Evolutionary conservation across 306 rosid genomes (phyloP), one percentile per base, ranked within the genome.

Genomic region (Morella rubra): DNA sequence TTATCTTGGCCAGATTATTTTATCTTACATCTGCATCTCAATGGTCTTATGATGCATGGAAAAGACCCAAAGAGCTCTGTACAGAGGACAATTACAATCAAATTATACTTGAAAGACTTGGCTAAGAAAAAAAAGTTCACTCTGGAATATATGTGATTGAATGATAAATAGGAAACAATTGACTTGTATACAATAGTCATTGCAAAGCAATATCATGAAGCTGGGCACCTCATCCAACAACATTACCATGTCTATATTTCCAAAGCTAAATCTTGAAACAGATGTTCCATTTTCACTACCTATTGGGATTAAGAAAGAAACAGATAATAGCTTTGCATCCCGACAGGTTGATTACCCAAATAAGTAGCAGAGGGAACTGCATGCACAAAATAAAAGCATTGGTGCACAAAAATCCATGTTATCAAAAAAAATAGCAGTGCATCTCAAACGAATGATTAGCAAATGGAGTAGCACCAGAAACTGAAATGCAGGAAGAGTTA

Each of bases 91-190:
- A 22, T 76, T 12, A 22, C 8, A 69, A 47, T 61, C 73, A 47
- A 6, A 27, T 27, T 27, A 27, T 27, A 27, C 32, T 27, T 27
- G 32, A 27, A 27, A 27, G 32, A 27, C 32, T 27, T 27, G 32
- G 32, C 32, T 27, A 27, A 27, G 32, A 1, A 27, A 27, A 27
- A 27, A 27, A 27, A 27, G 32, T 42, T 76, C 41, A 69, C 73
- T 24, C 61, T 46, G 45, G 46, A 56, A 46, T 67, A 42, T 12
- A 19, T 55, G 44, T 45, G 73, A 64, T 47, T 42, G 55, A 60
- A 85, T 76, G 55, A 68, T 81, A 77, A 13, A 14, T n/a, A 42
- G 40, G 71, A 70, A 72, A 76, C 41, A 22, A 82, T 47, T 51
- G 75, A 69, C 58, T 14, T 20, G 49, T 65, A 52, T 27, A 77